Base-by-base conservation (phyloP, 106 monocot genomes). In the Amphibolis antarctica region DNA sequence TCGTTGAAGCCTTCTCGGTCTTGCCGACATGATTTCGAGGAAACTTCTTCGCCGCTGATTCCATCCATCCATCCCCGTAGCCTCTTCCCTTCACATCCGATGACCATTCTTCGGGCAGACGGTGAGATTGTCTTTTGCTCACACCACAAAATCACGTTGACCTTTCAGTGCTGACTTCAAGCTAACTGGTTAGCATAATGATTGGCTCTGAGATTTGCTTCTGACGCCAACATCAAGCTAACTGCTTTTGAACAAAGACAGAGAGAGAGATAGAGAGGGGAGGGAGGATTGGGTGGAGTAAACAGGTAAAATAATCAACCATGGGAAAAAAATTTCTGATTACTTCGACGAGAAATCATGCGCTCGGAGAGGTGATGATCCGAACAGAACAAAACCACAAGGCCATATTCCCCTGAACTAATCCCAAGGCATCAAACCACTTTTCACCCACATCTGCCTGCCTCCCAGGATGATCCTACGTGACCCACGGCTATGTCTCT, bases 381-480 rank as follows among this genome's bases (percentile, higher is more conserved):
- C 57, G 28, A 12, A 57, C 57, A 57, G 36, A 28, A 57, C 57
- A 57, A 58, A 58, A 58, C 58, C 30, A 58, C 58, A 44, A 36
- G 36, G 4, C 18, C 60, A 42, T 15, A 60, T 61, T 43, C 42
- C 60, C 36, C 42, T 43, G 7, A 18, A 4, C 3, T 43, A 61
- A 20, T 61, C 60, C 60, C 60, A 61, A 42, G 43, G 43, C 19
- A 44, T 17, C 12, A 55, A 24, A 55, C 55, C 55, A 55, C 9
- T 5, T 26, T 26, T 55, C 25, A 24, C 55, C 25, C 21, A 55
- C 7, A n/a, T 23, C 2, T 57, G 9, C 22, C 60, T 60, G 36
- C 18, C 30, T 43, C 42, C 60, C 43, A 61, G 42, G 60, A 61
- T 61, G 60, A 61, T 61, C 60, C 60, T 44, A 61, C 60, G 22